Conservation (phyloP, 371 early-diverging fungal species). For the Rhizomucor miehei region DNA sequence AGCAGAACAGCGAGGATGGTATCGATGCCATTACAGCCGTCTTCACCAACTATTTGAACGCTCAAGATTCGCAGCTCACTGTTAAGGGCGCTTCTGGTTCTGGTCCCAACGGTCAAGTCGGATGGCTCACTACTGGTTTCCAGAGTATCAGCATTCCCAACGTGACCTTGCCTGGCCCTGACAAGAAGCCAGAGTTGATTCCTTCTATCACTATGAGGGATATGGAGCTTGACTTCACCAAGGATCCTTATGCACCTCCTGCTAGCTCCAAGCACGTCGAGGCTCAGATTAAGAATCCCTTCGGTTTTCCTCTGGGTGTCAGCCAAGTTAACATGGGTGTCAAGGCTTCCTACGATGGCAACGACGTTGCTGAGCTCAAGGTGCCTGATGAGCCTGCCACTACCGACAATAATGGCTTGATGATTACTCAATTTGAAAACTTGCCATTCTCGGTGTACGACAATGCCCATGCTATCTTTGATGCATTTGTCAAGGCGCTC, state of each 20-base stretch:
- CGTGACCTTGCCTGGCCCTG: conserved; percentile 37
- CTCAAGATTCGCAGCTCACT: conserved; percentile 37
- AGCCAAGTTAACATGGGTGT: conserved; percentile 44
- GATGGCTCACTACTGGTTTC: conserved; percentile 59
- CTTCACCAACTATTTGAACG: conserved; percentile 50
- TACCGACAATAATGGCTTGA: conserved; percentile 31
- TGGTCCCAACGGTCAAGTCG: conserved; percentile 49
- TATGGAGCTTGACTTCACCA: conserved; percentile 52
- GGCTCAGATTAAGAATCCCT: conserved; percentile 51
- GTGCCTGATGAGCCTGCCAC: conserved; percentile 44
- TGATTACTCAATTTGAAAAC: conserved; percentile 41
- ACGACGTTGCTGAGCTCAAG: conserved; percentile 39
- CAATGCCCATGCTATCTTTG: conserved; percentile 31
- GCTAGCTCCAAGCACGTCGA: conserved; percentile 48
- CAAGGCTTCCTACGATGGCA: conserved; percentile 24
- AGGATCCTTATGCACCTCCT: conserved; percentile 43
- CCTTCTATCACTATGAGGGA: conserved; percentile 36
- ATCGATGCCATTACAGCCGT: conserved; percentile 47
- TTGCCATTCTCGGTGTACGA: conserved; percentile 44
- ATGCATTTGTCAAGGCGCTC: conserved; percentile 42
- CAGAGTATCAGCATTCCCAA: conserved; percentile 47
- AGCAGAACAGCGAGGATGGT: conserved; percentile 43
- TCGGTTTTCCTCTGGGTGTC: conserved; percentile 57
- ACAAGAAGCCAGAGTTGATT: conserved; percentile 14
- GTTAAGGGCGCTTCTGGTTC: conserved; percentile 54